Evolutionary conservation across 805 yeast genomes (phyloP).

Genomic region (Candida insectorum): DNA sequence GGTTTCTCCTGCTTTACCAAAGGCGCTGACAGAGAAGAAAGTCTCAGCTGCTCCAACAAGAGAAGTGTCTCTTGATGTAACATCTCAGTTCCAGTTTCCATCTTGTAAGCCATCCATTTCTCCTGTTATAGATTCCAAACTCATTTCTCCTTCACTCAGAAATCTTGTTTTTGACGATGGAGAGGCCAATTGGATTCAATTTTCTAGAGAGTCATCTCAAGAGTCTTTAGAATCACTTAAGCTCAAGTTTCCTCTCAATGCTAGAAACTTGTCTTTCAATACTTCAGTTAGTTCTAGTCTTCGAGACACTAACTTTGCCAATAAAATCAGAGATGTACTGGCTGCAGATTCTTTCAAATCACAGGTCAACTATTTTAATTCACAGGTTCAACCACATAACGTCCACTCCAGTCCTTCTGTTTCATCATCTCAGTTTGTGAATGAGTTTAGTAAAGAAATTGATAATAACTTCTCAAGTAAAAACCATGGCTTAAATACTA

Average conservation of each 20-base stretch:
- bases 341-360: conserved; percentile 13
- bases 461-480: conserved; percentile 12
- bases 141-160: conserved; percentile 2
- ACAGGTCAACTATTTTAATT: conserved; percentile 10
- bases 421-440: conserved; percentile 23
- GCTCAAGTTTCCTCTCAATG: conserved; percentile 2
- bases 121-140: conserved; percentile 3
- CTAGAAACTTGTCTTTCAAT: conserved; percentile 3
- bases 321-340: conserved; percentile 10
- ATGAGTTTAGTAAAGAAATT: conserved; percentile 27
- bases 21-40: no score
- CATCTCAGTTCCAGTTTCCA: conserved; percentile 30
- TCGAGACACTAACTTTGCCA: conserved; percentile 9
- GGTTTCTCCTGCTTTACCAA: no score
- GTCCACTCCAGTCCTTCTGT: conserved; percentile 23
- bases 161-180: conserved; percentile 9
- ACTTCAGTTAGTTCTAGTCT: conserved; percentile 4
- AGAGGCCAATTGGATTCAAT: conserved; percentile 22
- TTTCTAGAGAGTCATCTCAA: conserved; percentile 18
- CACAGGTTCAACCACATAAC: conserved; percentile 4
- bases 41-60: no score
- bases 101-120: conserved; percentile 3
- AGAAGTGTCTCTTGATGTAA: no score
- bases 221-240: neutral
- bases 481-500: no score